phyloP scores from a whole-genome alignment of 169 alveolate species.

The Cryptosporidium parvum region DNA sequence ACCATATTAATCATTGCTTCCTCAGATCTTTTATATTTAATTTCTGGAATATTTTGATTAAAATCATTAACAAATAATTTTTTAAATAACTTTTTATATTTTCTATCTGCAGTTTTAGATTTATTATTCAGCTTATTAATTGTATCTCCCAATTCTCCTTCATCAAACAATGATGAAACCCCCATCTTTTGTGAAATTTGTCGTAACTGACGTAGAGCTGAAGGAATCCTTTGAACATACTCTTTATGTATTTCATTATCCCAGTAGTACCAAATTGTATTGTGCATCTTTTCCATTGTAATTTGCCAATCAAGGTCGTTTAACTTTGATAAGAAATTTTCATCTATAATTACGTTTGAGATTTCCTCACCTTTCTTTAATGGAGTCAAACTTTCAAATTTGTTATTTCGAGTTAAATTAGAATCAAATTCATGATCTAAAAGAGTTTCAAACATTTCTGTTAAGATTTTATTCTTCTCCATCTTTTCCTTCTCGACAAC shows the following conservation, averaged over 20 bases:
- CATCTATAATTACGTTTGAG: constrained; percentile 27
- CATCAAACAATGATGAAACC: constrained; percentile 33
- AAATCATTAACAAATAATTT: constrained; percentile 9
- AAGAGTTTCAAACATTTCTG: constrained; percentile 41
- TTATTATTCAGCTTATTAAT: constrained; percentile 33
- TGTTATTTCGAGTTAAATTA: constrained; percentile 14
- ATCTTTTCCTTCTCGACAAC: constrained; percentile 1
- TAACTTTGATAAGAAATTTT: constrained; percentile 13
- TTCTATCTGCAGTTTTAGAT: constrained; percentile 34
- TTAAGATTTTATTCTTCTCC: constrained; percentile 27
- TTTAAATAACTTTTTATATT: constrained; percentile 17
- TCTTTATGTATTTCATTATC: constrained; percentile 43
- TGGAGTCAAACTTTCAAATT: constrained; percentile 42
- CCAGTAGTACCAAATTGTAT: constrained; percentile 59
- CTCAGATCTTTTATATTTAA: constrained; percentile 55
- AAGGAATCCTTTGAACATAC: constrained; percentile 48
- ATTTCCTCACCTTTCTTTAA: constrained; percentile 20
- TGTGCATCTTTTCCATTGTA: constrained; percentile 65
- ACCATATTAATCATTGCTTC: constrained; percentile 67
- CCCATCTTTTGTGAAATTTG: constrained; percentile 45
- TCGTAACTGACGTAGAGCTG: constrained; percentile 45
- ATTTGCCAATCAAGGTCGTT: constrained; percentile 62
- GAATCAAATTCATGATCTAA: constrained; percentile 50
- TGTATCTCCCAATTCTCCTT: constrained; percentile 40
- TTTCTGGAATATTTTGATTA: background rate